These are phyloP conservation scores for Cymbopogon citratus DNA, from an alignment of 176 grass and related monocot genomes.

Conservation along the genomic window DNA sequence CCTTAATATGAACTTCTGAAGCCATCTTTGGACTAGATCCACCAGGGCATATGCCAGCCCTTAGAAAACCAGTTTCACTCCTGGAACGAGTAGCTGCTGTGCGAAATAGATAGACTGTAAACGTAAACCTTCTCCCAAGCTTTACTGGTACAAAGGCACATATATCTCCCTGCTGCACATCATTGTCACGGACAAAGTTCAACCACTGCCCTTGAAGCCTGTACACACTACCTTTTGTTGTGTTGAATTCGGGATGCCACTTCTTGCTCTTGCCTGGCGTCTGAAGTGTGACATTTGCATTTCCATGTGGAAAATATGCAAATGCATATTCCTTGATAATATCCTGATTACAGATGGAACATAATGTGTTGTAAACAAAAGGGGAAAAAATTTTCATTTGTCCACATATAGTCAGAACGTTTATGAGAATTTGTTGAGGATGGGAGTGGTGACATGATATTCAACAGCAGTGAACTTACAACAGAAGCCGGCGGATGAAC, in stretches of 20 bases:
- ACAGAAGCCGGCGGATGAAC: not conserved
- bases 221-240: not conserved
- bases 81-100: not conserved
- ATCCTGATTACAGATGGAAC: slow-evolving; percentile 4
- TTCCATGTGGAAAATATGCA: slow-evolving; percentile 6
- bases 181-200: slow-evolving; percentile 34
- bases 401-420: not conserved
- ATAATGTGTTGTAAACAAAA: not conserved
- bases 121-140: not conserved
- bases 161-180: slow-evolving; percentile 32
- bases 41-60: not conserved
- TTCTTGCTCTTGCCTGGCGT: not conserved
- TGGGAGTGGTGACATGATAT: not conserved
- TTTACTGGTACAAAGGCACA: slow-evolving; percentile 30
- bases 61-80: not conserved
- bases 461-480: slow-evolving; percentile 4
- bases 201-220: slow-evolving; percentile 31
- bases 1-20: not conserved
- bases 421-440: not conserved
- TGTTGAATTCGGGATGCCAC: slow-evolving; percentile 26
- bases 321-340: slow-evolving; percentile 23
- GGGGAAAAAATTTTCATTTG: not conserved
- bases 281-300: slow-evolving; percentile 4
- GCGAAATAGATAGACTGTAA: not conserved
- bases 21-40: not conserved